phyloP scores from a whole-genome alignment of 2,329 filamentous ascomycete species.

The Aspergillus glaucus region DNA sequence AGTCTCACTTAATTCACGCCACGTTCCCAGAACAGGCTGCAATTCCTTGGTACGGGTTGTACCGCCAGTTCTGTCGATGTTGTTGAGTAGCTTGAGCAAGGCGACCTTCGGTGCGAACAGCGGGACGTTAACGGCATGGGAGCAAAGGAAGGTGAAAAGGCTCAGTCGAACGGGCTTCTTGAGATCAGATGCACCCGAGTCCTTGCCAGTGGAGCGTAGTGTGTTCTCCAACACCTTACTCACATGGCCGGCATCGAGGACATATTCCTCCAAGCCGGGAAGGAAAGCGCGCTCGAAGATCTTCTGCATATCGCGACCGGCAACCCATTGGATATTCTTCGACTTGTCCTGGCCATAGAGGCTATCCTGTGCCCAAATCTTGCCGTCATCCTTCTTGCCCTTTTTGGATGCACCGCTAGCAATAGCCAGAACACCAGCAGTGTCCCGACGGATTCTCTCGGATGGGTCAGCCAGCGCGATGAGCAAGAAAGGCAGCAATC shows the following conservation, averaged over 20 bases:
- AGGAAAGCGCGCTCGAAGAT: conserved; percentile 63
- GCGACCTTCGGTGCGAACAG: conserved; percentile 62
- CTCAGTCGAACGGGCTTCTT: conserved; percentile 59
- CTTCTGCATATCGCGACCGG: conserved; percentile 51
- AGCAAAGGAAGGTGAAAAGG: conserved; percentile 65
- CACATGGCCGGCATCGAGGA: conserved; percentile 70
- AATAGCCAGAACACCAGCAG: conserved; percentile 59
- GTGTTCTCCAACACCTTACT: conserved; percentile 55
- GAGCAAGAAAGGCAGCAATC: conserved; percentile 74
- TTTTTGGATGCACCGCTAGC: conserved; percentile 49
- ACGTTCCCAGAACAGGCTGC: conserved; percentile 66
- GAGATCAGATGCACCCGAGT: conserved; percentile 46
- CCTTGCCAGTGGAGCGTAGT: conserved; percentile 41
- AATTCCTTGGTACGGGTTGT: conserved; percentile 66
- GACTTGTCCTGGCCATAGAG: conserved; percentile 58
- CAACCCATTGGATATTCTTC: conserved; percentile 51
- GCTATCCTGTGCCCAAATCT: conserved; percentile 54
- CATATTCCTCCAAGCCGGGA: conserved; percentile 75
- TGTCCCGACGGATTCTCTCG: conserved; percentile 67
- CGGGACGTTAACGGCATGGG: conserved; percentile 65
- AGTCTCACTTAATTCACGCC: conserved; percentile 52
- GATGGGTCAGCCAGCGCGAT: conserved; percentile 69
- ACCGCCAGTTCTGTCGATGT: conserved; percentile 65
- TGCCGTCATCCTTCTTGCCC: conserved; percentile 36
- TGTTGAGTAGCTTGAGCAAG: conserved; percentile 66